These are phyloP conservation scores for Farysia itapuensis DNA, from an alignment of 1,284 basidiomycete species.

Conservation along the genomic window DNA sequence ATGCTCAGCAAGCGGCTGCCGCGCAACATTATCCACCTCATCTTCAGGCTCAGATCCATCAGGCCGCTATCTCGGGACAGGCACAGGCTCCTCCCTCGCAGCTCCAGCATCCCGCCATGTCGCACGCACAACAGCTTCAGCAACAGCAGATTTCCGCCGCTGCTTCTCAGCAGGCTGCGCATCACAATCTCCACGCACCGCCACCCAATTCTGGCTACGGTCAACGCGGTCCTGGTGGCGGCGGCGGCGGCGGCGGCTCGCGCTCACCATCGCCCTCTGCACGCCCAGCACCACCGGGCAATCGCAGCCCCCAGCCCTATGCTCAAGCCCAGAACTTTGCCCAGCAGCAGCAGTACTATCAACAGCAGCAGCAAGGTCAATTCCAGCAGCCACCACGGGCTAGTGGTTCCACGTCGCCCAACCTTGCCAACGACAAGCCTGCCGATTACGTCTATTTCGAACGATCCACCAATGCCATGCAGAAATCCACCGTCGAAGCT, in stretches of 20 bases:
- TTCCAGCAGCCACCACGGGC: constrained; percentile 13
- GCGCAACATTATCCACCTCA: constrained; percentile 31
- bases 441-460: constrained; percentile 93
- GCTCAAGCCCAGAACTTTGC: constrained; percentile 9
- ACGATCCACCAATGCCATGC: constrained; percentile 78
- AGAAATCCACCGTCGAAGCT: constrained; percentile 83
- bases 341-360: constrained; percentile 17
- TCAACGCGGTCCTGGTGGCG: constrained; percentile 2
- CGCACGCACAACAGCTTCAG: constrained; percentile 47
- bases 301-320: constrained; percentile 24
- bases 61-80: constrained; percentile 50
- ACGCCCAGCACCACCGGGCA: constrained; percentile 23
- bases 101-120: constrained; percentile 53
- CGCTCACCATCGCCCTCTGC: constrained; percentile 34
- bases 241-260: constrained; percentile 19
- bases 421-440: constrained; percentile 60
- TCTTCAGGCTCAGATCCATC: constrained; percentile 52
- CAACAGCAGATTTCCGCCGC: constrained; percentile 53
- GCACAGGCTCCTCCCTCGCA: constrained; percentile 52
- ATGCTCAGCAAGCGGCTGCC: constrained; percentile 40
- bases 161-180: constrained; percentile 12
- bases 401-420: constrained; percentile 24
- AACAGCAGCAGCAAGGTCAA: constrained; percentile 21
- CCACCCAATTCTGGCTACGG: constrained; percentile 15
- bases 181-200: constrained; percentile 36